Percentiles rank a stretch among this genome's conserved stretches.
phyloP scores from a whole-genome alignment of 2,329 filamentous ascomycete genomes.

The Lachnellula subtilissima region DNA sequence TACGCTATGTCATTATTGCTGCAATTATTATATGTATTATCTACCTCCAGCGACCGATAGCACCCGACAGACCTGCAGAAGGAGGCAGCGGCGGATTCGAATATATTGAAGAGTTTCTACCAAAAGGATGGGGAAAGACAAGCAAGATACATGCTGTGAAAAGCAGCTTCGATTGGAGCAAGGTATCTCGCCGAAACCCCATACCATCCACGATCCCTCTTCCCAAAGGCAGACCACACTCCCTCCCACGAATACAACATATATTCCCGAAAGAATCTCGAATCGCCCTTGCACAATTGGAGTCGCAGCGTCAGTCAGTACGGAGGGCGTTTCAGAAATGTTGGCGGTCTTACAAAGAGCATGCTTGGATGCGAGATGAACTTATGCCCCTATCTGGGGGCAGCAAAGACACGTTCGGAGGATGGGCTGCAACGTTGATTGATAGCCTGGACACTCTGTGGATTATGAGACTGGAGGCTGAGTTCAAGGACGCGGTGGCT shows the following conservation, averaged over 20 bases:
- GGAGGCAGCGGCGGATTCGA: background rate
- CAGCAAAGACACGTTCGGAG: slow-evolving; percentile 74
- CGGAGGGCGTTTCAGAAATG: slow-evolving; percentile 30
- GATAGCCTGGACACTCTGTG: slow-evolving; percentile 77
- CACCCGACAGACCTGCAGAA: background rate
- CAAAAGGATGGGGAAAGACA: background rate
- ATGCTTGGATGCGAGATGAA: slow-evolving; percentile 82
- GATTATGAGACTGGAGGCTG: slow-evolving; percentile 74
- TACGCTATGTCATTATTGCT: background rate
- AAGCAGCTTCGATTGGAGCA: background rate
- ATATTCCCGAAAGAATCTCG: slow-evolving; percentile 10
- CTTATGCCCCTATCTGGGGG: slow-evolving; percentile 63
- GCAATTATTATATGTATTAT: background rate
- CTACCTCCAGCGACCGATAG: background rate
- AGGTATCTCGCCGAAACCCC: background rate
- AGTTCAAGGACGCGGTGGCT: slow-evolving; percentile 58
- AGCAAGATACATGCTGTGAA: background rate
- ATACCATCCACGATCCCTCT: slow-evolving; percentile 7
- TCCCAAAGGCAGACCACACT: background rate
- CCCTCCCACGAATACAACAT: slow-evolving; percentile 22
- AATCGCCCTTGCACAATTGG: slow-evolving; percentile 6
- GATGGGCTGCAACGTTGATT: slow-evolving; percentile 83
- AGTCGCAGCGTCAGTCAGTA: slow-evolving; percentile 10
- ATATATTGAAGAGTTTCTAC: background rate
- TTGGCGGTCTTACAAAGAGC: slow-evolving; percentile 75